Conservation (phyloP, 2,329 filamentous ascomycete genomes). For the Penicillium sp. region DNA sequence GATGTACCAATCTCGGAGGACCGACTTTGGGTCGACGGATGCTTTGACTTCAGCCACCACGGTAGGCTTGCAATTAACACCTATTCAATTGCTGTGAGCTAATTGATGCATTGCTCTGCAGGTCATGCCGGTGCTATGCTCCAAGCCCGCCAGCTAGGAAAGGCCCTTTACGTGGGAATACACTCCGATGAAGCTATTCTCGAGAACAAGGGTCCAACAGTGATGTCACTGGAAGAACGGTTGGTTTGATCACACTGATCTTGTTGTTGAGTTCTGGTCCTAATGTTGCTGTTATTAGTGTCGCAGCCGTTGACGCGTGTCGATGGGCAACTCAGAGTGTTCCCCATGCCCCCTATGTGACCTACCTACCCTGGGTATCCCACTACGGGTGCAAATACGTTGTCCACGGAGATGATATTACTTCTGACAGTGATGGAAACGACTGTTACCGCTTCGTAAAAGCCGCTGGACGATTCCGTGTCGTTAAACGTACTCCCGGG, state of each 20-base stretch:
- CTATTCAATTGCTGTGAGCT: constrained; percentile 9
- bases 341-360: constrained; percentile 88
- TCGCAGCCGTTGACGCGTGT: constrained; percentile 89
- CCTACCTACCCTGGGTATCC: constrained; percentile 85
- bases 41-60: constrained; percentile 99
- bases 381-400: constrained; percentile 96
- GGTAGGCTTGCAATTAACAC: constrained; percentile 50
- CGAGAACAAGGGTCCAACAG: constrained; percentile 95
- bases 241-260: constrained; percentile 29
- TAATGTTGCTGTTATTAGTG: constrained; percentile 45
- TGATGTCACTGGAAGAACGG: constrained; percentile 93
- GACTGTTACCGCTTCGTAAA: constrained; percentile 99
- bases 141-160: constrained; percentile 87
- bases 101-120: constrained; percentile 32
- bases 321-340: constrained; percentile 88
- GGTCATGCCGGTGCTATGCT: constrained; percentile 96
- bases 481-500: constrained; percentile 92
- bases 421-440: constrained; percentile 85
- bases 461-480: constrained; percentile 86
- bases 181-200: constrained; percentile 95
- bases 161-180: constrained; percentile 84
- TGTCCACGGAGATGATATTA: constrained; percentile 96
- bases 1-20: constrained; percentile 59
- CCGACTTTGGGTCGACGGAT: constrained; percentile 96
- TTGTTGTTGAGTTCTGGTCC: neutral